These are phyloP conservation scores for Verticillium isaacii DNA, from an alignment of 2,329 filamentous ascomycete species.

Conservation along the genomic window DNA sequence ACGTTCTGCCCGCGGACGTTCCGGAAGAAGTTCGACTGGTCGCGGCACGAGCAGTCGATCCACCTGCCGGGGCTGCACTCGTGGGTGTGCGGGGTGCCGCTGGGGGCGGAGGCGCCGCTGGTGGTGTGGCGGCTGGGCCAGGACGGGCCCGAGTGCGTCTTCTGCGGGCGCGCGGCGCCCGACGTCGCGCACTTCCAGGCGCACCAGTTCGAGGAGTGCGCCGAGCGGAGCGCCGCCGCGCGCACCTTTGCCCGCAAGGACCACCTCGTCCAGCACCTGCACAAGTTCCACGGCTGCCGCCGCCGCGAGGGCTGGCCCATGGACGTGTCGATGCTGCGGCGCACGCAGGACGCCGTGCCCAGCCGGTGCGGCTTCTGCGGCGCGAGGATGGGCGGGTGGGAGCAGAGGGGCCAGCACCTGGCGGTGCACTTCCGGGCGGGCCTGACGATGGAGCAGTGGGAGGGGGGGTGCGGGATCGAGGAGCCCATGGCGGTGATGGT, in stretches of 20 bases:
- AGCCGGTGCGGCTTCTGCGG: slow-evolving; percentile 25
- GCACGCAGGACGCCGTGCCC: slow-evolving; percentile 19
- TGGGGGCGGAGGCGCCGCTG: slow-evolving; percentile 28
- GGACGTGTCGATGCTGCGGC: slow-evolving; percentile 26
- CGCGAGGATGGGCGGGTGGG: slow-evolving; percentile 19
- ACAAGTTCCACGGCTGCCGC: slow-evolving; percentile 39
- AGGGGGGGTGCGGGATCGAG: slow-evolving; percentile 4
- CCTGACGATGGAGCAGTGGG: slow-evolving; percentile 19
- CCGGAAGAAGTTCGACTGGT: slow-evolving; percentile 35
- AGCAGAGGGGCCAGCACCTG: slow-evolving; percentile 21
- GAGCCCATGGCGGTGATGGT: not conserved
- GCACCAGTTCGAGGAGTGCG: slow-evolving; percentile 42
- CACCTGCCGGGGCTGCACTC: slow-evolving; percentile 28
- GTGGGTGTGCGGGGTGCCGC: slow-evolving; percentile 45
- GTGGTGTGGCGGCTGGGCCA: slow-evolving; percentile 44
- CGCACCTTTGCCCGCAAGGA: slow-evolving; percentile 37
- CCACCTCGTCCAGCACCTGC: slow-evolving; percentile 33
- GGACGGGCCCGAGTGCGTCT: slow-evolving; percentile 33
- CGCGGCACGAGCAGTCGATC: slow-evolving; percentile 45
- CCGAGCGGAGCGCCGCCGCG: slow-evolving; percentile 35
- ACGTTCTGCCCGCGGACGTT: slow-evolving; percentile 32
- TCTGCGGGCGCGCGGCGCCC: slow-evolving; percentile 29
- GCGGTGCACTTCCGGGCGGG: slow-evolving; percentile 22
- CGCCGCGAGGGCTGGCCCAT: slow-evolving; percentile 44
- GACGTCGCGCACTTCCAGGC: slow-evolving; percentile 29